A percentile compares a stretch with the other conserved stretches of the same genome.
Conservation (phyloP, 768 basidiomycete species). For the Symmetrospora coprosmae region DNA sequence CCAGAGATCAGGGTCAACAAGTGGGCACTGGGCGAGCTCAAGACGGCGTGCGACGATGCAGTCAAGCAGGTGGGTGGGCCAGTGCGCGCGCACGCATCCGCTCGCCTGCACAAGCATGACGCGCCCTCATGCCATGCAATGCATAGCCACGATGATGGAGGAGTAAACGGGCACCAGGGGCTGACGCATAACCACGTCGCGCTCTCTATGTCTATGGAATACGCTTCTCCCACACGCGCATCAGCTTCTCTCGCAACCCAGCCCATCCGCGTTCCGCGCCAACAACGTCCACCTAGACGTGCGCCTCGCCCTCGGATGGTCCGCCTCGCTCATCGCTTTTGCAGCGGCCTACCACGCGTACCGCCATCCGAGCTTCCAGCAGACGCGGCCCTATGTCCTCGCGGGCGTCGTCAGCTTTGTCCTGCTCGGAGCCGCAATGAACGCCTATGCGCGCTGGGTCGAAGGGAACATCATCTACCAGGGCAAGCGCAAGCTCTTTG, state of each 20-base stretch:
- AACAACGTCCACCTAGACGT: constrained; percentile 79
- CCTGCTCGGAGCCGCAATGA: constrained; percentile 54
- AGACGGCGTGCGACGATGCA: constrained; percentile 19
- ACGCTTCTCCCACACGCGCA: background rate
- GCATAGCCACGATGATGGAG: too few relatives aligned
- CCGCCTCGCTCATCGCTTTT: constrained; percentile 63
- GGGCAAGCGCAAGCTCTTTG: constrained; percentile 77
- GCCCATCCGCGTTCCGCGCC: constrained; percentile 69
- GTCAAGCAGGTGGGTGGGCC: constrained; percentile 17
- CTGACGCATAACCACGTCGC: too few relatives aligned
- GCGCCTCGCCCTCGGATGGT: constrained; percentile 71
- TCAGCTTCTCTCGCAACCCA: constrained; percentile 65
- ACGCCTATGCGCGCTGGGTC: constrained; percentile 70
- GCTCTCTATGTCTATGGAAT: background rate
- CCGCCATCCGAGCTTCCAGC: constrained; percentile 62
- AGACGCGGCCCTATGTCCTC: constrained; percentile 66
- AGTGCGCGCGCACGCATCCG: too few relatives aligned
- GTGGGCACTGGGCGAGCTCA: constrained; percentile 14
- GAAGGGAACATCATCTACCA: constrained; percentile 74
- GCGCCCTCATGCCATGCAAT: too few relatives aligned
- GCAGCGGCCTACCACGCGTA: constrained; percentile 74
- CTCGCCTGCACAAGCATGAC: too few relatives aligned
- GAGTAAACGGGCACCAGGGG: too few relatives aligned
- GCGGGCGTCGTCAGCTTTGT: constrained; percentile 71
- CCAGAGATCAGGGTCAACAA: constrained; percentile 17